These are phyloP conservation scores for Leishmania aethiopica DNA, from an alignment of 208 protist species.

Conservation along the genomic window DNA sequence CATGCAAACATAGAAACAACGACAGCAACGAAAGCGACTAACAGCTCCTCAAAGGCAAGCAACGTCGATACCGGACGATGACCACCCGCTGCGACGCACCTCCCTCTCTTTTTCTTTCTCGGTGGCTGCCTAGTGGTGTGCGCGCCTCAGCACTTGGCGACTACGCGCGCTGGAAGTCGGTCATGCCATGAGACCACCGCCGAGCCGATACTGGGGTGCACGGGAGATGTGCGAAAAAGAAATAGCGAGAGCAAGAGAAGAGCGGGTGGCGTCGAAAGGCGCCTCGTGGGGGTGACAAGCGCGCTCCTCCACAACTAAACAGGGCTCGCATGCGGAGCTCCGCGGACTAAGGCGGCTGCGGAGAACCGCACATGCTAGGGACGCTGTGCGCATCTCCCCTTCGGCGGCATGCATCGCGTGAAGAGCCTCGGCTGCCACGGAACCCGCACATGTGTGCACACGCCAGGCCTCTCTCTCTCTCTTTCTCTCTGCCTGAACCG, in stretches of 20 bases:
- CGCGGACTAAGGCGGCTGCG: not conserved
- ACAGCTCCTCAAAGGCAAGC: not conserved
- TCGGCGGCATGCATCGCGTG: not conserved
- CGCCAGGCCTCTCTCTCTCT: not conserved
- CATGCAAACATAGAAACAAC: constrained; percentile 6
- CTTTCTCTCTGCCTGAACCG: not conserved
- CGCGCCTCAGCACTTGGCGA: not conserved
- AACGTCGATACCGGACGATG: not conserved
- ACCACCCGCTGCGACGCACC: not conserved
- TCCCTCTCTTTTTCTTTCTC: not conserved
- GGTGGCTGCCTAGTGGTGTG: not conserved
- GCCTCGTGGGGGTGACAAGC: not conserved
- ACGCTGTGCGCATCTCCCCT: not conserved
- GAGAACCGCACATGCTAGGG: not conserved
- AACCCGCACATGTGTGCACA: not conserved
- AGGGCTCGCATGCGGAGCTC: not conserved
- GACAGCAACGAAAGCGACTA: not conserved
- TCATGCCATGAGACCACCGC: not conserved
- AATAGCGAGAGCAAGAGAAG: not conserved
- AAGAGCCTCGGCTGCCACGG: not conserved
- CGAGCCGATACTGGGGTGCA: not conserved
- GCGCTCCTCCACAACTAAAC: not conserved
- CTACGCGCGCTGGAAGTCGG: not conserved
- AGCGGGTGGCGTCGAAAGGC: not conserved
- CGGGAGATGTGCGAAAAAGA: not conserved